Evolutionary conservation across 306 rosid genomes (phyloP).

Genomic region (Cucurbita argyrosperma): DNA sequence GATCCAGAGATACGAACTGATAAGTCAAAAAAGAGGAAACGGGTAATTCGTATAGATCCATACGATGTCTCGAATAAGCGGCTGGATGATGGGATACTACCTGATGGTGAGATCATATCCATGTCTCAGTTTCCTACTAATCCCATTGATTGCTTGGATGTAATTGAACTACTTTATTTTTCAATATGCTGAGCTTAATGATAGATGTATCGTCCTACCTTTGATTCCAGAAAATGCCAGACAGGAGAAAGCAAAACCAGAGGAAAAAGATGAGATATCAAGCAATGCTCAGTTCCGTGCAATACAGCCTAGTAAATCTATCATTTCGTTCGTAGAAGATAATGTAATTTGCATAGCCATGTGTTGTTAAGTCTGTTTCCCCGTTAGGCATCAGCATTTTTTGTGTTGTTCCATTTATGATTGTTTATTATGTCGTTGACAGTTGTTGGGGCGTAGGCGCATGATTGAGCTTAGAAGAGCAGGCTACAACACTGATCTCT

Average conservation of each 20-base stretch:
- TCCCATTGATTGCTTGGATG: not conserved
- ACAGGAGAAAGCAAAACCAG: slow-evolving; percentile 35
- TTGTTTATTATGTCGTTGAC: slow-evolving; percentile 12
- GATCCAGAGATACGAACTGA: slow-evolving; percentile 22
- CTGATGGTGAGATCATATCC: slow-evolving; percentile 30
- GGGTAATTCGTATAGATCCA: slow-evolving; percentile 47
- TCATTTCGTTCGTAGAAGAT: slow-evolving; percentile 76
- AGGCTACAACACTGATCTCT: slow-evolving; percentile 80
- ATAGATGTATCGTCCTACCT: not conserved
- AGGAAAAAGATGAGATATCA: slow-evolving; percentile 45
- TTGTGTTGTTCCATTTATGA: slow-evolving; percentile 7
- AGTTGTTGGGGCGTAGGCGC: slow-evolving; percentile 86
- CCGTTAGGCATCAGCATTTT: not conserved
- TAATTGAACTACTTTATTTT: not conserved
- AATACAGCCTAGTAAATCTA: slow-evolving; percentile 74
- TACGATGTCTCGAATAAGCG: slow-evolving; percentile 82
- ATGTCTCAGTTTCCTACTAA: slow-evolving; percentile 2
- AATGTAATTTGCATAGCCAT: slow-evolving; percentile 60
- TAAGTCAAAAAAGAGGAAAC: slow-evolving; percentile 51
- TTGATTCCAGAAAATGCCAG: slow-evolving; percentile 39
- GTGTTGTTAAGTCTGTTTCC: slow-evolving; percentile 4
- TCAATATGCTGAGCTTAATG: not conserved
- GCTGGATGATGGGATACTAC: slow-evolving; percentile 35
- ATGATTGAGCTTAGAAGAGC: slow-evolving; percentile 66
- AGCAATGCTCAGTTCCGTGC: slow-evolving; percentile 78